Conservation (phyloP, 345 rosid species). For the Noccaea bulbosa region DNA sequence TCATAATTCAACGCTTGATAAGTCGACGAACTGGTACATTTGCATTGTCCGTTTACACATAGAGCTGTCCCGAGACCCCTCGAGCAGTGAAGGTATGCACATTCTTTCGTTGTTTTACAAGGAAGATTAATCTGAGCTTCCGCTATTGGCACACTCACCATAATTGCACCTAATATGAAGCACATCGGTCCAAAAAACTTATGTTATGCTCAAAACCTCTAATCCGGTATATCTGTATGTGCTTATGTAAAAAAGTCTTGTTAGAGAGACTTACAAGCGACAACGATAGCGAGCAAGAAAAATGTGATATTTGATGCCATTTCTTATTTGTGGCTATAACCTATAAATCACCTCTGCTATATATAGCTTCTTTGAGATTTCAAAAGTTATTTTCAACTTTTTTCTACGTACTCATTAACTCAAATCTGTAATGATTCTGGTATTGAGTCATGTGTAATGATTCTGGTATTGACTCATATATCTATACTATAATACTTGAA, state of each 20-base stretch:
- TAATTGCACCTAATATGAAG: conserved; percentile 9
- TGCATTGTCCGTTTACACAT: conserved; percentile 16
- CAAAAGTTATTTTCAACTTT: neutral
- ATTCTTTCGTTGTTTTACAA: conserved; percentile 16
- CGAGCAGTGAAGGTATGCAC: conserved; percentile 18
- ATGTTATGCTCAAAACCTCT: neutral
- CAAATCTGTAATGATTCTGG: neutral
- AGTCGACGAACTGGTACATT: neutral
- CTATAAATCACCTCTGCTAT: neutral
- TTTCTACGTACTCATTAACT: neutral
- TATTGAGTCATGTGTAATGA: too few species aligned
- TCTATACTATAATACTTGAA: too few species aligned
- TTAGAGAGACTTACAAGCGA: conserved; percentile 28
- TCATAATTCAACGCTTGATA: neutral
- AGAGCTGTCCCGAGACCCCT: neutral
- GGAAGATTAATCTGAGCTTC: conserved; percentile 18
- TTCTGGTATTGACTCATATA: too few species aligned
- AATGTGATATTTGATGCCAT: conserved; percentile 33
- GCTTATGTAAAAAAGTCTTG: neutral
- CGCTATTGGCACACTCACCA: neutral
- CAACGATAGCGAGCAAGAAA: neutral
- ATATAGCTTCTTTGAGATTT: conserved; percentile 1
- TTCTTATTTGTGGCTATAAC: neutral
- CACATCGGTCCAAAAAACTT: neutral
- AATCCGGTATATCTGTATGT: neutral